phyloP scores from a whole-genome alignment of 2,329 filamentous ascomycete genomes.

The Alternaria sp. region DNA sequence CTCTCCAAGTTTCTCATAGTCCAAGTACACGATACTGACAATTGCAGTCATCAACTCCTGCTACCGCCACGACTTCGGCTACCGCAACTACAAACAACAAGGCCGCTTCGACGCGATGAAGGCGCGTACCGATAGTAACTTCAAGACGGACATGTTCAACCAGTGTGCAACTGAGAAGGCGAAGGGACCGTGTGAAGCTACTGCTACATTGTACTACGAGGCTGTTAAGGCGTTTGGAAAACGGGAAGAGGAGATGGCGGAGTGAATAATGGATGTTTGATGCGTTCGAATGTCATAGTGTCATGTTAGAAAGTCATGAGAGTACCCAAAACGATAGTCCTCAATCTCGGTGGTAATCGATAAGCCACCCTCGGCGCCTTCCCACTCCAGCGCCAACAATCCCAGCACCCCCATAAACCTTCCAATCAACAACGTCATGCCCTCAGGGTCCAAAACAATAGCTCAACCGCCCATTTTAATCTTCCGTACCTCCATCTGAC shows the following conservation, averaged over 20 bases:
- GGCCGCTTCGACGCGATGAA: slow-evolving; percentile 49
- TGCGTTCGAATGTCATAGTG: not conserved
- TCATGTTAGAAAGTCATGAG: not conserved
- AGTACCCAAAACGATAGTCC: not conserved
- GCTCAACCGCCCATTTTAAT: not conserved
- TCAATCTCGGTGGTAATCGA: slow-evolving; percentile 1
- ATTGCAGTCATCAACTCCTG: slow-evolving; percentile 23
- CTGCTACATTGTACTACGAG: slow-evolving; percentile 43
- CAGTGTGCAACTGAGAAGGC: slow-evolving; percentile 34
- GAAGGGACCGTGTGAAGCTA: slow-evolving; percentile 24
- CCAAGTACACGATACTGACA: too few relatives aligned
- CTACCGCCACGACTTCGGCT: slow-evolving; percentile 63
- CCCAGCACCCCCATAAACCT: not conserved
- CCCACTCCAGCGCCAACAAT: not conserved
- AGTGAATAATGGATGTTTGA: not conserved
- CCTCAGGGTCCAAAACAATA: slow-evolving; percentile 6
- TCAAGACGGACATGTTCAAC: slow-evolving; percentile 49
- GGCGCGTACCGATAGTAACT: slow-evolving; percentile 56
- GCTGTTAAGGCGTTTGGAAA: slow-evolving; percentile 25
- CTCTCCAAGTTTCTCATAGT: too few relatives aligned
- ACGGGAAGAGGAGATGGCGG: not conserved
- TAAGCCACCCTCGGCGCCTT: slow-evolving; percentile 3
- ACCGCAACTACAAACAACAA: slow-evolving; percentile 59
- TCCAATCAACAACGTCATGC: slow-evolving; percentile 11
- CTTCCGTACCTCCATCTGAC: not conserved